Conservation (phyloP, 148 eudicot genomes). For the Diospyros kaki region DNA sequence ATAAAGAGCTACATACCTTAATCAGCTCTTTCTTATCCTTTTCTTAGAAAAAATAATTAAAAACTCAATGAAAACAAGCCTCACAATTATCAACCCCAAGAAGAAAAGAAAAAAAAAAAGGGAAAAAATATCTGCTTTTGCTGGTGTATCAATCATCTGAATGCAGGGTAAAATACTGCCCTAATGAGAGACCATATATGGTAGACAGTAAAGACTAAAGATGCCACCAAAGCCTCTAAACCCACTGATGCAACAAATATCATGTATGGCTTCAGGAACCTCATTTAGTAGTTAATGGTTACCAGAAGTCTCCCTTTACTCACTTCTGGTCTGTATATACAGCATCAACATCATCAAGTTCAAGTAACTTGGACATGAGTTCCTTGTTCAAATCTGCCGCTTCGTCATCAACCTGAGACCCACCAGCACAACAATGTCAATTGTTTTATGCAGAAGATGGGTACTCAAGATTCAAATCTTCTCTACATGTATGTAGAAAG, state of each 20-base stretch:
- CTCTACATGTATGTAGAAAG: too few relatives aligned
- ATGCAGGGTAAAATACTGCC: not conserved
- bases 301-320: constrained; percentile 7
- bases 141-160: not conserved
- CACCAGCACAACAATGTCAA: constrained; percentile 3
- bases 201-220: not conserved
- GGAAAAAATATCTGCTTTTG: not conserved
- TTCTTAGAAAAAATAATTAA: too few relatives aligned
- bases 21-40: too few relatives aligned
- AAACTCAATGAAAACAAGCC: too few relatives aligned
- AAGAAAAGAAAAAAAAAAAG: not conserved
- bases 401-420: constrained; percentile 83
- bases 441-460: not conserved
- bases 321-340: constrained; percentile 85
- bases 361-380: constrained; percentile 78
- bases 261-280: not conserved
- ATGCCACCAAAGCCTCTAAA: not conserved
- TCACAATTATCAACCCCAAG: too few relatives aligned
- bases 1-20: too few relatives aligned
- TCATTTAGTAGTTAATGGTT: not conserved
- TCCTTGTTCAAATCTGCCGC: constrained; percentile 95
- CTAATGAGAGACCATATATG: not conserved
- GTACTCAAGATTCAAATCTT: too few relatives aligned
- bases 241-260: not conserved
- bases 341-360: constrained; percentile 96